Base-by-base conservation (phyloP, 1,284 basidiomycete genomes). In the Puccinia horiana region DNA sequence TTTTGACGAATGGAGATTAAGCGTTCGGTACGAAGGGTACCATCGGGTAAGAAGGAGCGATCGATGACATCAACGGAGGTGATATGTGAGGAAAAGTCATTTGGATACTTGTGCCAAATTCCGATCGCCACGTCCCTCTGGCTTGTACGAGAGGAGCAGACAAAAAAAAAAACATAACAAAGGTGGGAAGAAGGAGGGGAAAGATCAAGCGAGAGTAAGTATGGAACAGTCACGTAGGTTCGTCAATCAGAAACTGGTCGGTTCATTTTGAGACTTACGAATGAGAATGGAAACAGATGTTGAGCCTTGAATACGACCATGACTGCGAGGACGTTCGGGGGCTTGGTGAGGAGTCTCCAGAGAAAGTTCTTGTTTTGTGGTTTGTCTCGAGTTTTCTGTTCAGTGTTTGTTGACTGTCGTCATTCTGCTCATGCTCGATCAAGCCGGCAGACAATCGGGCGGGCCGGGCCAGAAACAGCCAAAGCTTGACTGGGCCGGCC, bases 81-180 rank as follows among this genome's bases (percentile, higher is more conserved):
- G 42, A 80, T 80, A 49, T 80, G 78, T 2, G 32, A 14, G 20
- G 78, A 70, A 44, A 44, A 23, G 23, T 80, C 67, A 40, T 80
- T 80, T 14, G 78, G 78, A 73, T 80, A 80, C 67, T 80, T 80
- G 32, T 58, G 67, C 78, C 78, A 80, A n/a, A 80, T 80, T n/a
- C 49, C 78, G 18, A 54, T n/a, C 18, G 78, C 78, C 32, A 80
- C 69, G 54, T 78, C 76, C 47, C 76, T 63, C 76, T 76, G 37
- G 63, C 65, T 78, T 67, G 76, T 69, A 23, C 40, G 47, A 52
- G 44, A 78, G 61, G 44, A 70, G 44, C 47, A 54, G 42, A 26
- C 12, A 54, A 49, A n/a, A 65, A 61, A 37, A 20, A 8, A 23
- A 20, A n/a, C n/a, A 35, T 3, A 76, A 29, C 37, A 26, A 40